Conservation (phyloP, 345 rosid species). For the Sisymbrium altissimum region DNA sequence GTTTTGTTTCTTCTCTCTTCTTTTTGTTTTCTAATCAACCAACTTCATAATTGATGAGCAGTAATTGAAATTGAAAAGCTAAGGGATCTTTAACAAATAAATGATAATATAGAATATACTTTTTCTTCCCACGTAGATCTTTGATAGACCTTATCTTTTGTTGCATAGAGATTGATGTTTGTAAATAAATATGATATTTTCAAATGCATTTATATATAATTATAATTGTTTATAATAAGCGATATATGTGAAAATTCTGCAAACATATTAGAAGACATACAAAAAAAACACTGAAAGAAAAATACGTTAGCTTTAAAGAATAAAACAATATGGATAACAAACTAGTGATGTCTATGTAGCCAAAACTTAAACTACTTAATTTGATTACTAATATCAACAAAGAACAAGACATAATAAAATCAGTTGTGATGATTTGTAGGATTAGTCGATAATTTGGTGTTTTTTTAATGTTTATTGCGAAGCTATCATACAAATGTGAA, state of each 20-base stretch:
- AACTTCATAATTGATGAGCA: constrained; percentile 1
- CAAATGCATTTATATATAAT: neutral
- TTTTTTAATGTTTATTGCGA: neutral
- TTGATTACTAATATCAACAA: neutral
- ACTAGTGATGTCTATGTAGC: neutral
- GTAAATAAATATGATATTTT: neutral
- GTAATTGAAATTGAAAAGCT: neutral
- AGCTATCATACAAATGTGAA: neutral
- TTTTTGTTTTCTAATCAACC: constrained; percentile 19
- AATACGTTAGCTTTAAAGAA: too few species aligned
- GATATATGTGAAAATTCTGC: neutral
- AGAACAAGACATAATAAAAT: neutral
- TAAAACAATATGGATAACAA: neutral
- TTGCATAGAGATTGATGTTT: neutral
- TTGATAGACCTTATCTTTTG: neutral
- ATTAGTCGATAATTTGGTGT: neutral
- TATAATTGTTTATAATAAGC: neutral
- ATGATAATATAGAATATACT: neutral
- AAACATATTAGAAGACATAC: neutral
- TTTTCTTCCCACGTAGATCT: neutral
- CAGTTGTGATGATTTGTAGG: neutral
- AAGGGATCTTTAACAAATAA: neutral
- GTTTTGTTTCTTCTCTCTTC: constrained; percentile 22
- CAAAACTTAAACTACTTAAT: neutral
- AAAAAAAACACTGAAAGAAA: neutral